Conservation (phyloP, 805 yeast genomes). For the Maudiozyma barnettii region DNA sequence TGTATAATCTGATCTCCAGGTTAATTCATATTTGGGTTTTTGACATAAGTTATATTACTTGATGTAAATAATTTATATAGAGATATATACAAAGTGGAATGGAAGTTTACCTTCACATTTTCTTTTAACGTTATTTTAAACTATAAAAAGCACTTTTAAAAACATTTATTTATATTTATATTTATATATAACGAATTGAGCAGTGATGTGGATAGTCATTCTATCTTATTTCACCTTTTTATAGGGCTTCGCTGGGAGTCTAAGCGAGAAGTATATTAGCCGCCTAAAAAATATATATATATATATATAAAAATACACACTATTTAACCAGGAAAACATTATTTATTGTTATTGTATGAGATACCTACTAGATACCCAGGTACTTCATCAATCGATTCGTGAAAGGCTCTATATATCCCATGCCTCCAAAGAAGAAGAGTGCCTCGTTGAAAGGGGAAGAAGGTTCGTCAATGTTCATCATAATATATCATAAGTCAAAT, state of each 20-base stretch:
- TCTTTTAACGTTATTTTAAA: background rate
- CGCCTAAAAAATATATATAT: background rate
- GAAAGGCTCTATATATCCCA: background rate
- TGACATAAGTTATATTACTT: background rate
- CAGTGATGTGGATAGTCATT: too few relatives aligned
- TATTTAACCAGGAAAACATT: too few relatives aligned
- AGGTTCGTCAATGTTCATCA: background rate
- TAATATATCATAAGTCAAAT: background rate
- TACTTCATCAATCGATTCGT: too few relatives aligned
- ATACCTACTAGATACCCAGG: too few relatives aligned
- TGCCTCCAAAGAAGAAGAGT: background rate
- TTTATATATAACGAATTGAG: too few relatives aligned
- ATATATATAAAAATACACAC: too few relatives aligned
- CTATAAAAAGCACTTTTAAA: background rate
- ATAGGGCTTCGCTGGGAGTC: too few relatives aligned
- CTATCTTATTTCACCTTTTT: too few relatives aligned
- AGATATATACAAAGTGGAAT: background rate
- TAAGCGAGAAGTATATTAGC: background rate
- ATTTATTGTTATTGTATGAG: too few relatives aligned
- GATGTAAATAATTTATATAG: background rate
- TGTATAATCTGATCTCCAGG: background rate
- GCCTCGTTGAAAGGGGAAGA: background rate
- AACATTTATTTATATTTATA: too few relatives aligned
- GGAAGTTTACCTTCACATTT: too few relatives aligned
- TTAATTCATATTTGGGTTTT: background rate